Evolutionary conservation across 2,329 filamentous ascomycete genomes (phyloP), one percentile per base, ranked within the genome.

Genomic region (Thermoascus crustaceus): DNA sequence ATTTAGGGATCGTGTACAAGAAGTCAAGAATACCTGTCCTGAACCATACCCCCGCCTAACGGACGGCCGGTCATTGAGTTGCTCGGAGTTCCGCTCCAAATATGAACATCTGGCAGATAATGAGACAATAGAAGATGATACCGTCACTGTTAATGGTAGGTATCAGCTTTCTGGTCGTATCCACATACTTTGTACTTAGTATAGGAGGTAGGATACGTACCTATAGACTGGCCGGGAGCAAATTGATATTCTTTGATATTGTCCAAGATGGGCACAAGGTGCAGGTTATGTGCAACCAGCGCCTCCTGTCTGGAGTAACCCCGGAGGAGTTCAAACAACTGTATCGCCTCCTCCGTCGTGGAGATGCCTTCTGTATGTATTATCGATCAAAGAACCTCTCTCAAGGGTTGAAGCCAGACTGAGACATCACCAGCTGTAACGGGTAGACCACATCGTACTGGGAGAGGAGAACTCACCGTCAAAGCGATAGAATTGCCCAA

Each of bases 171-270:
- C 40, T 43, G 42, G 38, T 35, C 40, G 42, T 43, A 43, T 43
- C 39, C 37, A 33, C 41, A 27, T 31, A 41, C 43, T 35, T 39
- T 54, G 52, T 59, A 55, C 56, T 62, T 64, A 69, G 59, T 53
- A 49, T 54, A 55, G 55, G 67, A 80, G 85, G 87, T 60, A 85
- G 86, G 55, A 72, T 94, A 44, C 71, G 73, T 51, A 78, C 79
- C 30, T 74, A 83, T 54, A 82, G 85, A 43, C 69, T 75, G 31
- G 73, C 78, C 36, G 80, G 88, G 46, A 80, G 76, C 48, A 85
- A 83, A 61, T 77, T 98, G 48, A 69, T 86, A 44, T 98, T 98
- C 60, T 60, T 95, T 46, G 83, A 91, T 61, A 66, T 96, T 32
- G 69, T 78, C 47, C 78, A 86, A 57, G 78, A 85, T 54, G 81